These are phyloP conservation scores for Yarrowia deformans DNA, from an alignment of 805 yeast genomes.

Conservation along the genomic window DNA sequence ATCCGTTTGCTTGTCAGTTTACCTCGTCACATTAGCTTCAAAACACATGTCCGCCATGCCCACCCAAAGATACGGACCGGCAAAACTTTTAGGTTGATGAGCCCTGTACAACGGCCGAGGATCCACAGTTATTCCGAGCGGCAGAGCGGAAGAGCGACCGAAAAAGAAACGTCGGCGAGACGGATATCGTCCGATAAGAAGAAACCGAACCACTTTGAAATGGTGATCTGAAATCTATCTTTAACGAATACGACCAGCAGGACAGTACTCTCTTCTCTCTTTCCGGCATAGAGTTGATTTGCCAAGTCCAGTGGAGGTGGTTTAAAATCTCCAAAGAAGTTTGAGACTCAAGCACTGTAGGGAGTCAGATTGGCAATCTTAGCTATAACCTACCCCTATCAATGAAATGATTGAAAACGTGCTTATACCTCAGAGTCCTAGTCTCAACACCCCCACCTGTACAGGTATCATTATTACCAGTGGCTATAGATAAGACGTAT, in stretches of 20 bases:
- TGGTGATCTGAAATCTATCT: too few relatives aligned
- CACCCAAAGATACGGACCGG: neutral
- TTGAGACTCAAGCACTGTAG: too few relatives aligned
- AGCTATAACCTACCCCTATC: neutral
- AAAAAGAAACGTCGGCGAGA: neutral
- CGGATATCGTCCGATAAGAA: neutral
- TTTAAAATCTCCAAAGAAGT: too few relatives aligned
- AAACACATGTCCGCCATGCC: neutral
- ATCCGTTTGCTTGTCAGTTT: neutral
- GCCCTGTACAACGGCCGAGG: slow-evolving; percentile 5
- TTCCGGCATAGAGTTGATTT: neutral
- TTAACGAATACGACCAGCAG: too few relatives aligned
- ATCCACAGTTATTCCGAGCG: slow-evolving; percentile 15
- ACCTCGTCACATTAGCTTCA: neutral
- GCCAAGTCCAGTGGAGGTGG: neutral
- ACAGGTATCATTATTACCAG: neutral
- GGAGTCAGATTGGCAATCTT: neutral
- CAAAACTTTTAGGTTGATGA: neutral
- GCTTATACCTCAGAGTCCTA: too few relatives aligned
- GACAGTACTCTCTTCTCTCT: neutral
- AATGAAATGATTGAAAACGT: neutral
- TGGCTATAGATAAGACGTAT: neutral
- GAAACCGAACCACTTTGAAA: neutral
- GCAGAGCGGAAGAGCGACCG: neutral
- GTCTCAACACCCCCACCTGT: too few relatives aligned